phyloP scores from a whole-genome alignment of 208 protist species.

The Plasmodiophora brassicae region DNA sequence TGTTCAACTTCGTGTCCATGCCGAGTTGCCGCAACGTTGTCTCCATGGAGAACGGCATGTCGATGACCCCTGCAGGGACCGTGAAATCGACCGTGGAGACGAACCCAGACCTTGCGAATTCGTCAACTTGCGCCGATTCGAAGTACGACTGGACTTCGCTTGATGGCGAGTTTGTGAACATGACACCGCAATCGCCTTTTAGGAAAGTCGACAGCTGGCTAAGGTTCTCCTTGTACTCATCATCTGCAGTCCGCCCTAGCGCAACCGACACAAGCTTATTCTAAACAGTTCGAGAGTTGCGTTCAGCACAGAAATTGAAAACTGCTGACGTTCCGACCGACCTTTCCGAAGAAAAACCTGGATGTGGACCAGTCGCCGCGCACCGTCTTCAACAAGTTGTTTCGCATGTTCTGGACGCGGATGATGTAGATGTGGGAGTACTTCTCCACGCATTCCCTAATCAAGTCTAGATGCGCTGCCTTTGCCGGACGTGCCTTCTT shows the following conservation, averaged over 20 bases:
- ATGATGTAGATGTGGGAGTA: not conserved
- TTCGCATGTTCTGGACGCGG: not conserved
- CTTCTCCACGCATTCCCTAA: constrained; percentile 10
- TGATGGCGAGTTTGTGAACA: constrained; percentile 15
- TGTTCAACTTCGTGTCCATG: constrained; percentile 13
- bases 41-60: constrained; percentile 13
- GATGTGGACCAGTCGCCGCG: not conserved
- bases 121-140: not conserved
- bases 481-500: constrained; percentile 22
- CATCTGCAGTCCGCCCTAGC: not conserved
- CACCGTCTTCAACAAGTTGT: not conserved
- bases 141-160: not conserved
- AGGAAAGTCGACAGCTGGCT: constrained; percentile 5
- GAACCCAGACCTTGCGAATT: not conserved
- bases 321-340: not conserved
- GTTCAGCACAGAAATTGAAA: too few species aligned
- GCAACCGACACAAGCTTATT: not conserved
- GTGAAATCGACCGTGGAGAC: not conserved
- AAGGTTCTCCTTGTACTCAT: not conserved
- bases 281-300: not conserved
- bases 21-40: not conserved
- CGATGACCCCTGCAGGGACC: not conserved
- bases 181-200: constrained; percentile 1
- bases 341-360: constrained; percentile 20
- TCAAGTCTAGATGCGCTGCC: not conserved